Evolutionary conservation across 495 filamentous ascomycete genomes (phyloP), one percentile per base, ranked within the genome.

Genomic region (Cetradonia linearis): DNA sequence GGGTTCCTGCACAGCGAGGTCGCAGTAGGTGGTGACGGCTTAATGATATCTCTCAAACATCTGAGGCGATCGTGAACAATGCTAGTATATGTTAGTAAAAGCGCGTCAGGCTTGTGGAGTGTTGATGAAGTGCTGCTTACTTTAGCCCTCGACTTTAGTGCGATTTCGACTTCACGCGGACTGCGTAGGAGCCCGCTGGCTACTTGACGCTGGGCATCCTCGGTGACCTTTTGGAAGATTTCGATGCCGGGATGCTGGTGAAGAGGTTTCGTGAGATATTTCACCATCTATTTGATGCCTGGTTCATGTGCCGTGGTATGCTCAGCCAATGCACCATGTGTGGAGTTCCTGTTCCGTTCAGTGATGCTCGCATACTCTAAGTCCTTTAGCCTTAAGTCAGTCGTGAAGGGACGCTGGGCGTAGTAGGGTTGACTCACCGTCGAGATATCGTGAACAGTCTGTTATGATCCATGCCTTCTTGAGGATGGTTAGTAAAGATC

Each of bases 81-180:
- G 20, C 59, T 61, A 47, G 2, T 3, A 55, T 18, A 18, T n/a
- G 34, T 55, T 5, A 61, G 59, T 38, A 1, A n/a, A n/a, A 6
- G 23, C 7, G 34, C 3, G 23, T 40, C 14, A 38, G 7, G 3
- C 16, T 7, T 1, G 23, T 16, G 23, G 8, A 14, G 33, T 40
- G 33, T n/a, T 8, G 10, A n/a, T 44, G 31, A 31, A n/a, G 18
- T 44, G 18, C 18, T 10, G 30, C 49, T 52, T 31, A 60, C 59
- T 38, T 42, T 61, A 38, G 33, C 50, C 3, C 7, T 53, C 5
- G 49, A 56, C 25, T 38, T 28, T 1, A 61, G 36, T 36, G 36
- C 38, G 7, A 55, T 34, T 33, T 61, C 59, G 30, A 61, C 49
- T 20, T 61, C 59, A 27, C 59, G 50, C 16, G 50, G 59, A 27